Evolutionary conservation across 2,329 filamentous ascomycete genomes (phyloP), one percentile per base, ranked within the genome.

Genomic region (Aspergillus glaucus): DNA sequence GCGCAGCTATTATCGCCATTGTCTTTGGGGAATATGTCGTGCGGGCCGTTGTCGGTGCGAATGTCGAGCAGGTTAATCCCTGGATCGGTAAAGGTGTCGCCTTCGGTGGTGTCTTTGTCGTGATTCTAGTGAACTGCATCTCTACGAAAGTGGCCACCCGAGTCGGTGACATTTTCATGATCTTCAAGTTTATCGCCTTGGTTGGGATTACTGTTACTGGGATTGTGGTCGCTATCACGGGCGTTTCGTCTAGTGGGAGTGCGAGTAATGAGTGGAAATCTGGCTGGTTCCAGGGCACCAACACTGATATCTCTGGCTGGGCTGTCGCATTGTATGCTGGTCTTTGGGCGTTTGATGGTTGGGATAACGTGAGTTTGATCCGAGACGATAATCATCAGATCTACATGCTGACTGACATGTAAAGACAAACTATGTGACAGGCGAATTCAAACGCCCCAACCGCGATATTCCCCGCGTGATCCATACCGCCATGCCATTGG

Each of bases 1-100:
- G 88, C 36, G 85, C 90, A 8, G 93, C 93, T 53, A 98, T 98
- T 64, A 89, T 98, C 55, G 81, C 92, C 56, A 96, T 98, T 58
- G 96, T 98, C 62, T 96, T 97, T 76, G 93, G 93, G 40, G 93
- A 98, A 71, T 98, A 98, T 64, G 75, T 95, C n/a, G 88, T 96
- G 46, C 80, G 90, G 43, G 91, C 90, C 12, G 79, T 87, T 40
- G 85, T 95, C 50, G 91, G 91, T 7, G 84, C 90, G n/a, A 88
- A 95, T 50, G 87, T 87, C 2, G 84, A 87, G 61, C 82, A 83
- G 21, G 79, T 90, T 48, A 93, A 82, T 62, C 81, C 84, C 1
- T 97, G 92, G 91, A 80, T 96, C 62, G 90, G 88, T 75, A 98
- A 97, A 74, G 80, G 77, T 2, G 87, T 96, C 28, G 93, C 91